Evolutionary conservation across 2,329 filamentous ascomycete genomes (phyloP), one percentile per base, ranked within the genome.

Genomic region (Curvularia spicifera): DNA sequence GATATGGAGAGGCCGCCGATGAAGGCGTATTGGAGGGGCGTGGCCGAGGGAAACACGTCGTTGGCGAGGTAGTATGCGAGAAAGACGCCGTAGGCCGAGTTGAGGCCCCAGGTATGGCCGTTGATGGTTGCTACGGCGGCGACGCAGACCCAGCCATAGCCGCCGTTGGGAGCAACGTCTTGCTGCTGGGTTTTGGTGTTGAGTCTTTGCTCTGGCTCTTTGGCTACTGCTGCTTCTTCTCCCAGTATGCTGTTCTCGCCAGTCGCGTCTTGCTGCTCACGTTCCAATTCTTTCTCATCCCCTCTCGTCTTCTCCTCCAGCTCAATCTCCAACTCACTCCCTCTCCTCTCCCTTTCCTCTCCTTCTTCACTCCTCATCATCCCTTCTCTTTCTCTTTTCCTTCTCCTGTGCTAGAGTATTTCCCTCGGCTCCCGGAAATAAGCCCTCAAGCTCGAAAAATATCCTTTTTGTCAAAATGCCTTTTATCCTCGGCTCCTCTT

Each of bases 21-120:
- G 71, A 94, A 93, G 40, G 91, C 91, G 74, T 89, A 93, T 5
- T 87, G 83, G 1, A 93, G 82, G 2, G 84, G 78, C 0, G 85
- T 86, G 2, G 89, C 84, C 13, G 84, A 85, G 0, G 86, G 83
- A 62, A 90, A 92, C 22, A 82, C 81, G 51, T 87, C 79, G 48
- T 83, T 84, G 18, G 82, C 79, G 55, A 94, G 84, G 78, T 94
- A 95, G 60, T 73, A 65, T 15, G 91, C 88, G 13, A 94, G 85
- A 63, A 89, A 91, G 56, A 92, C 87, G 72, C 90, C 91, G 79
- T 84, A 90, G 1, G 84, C 82, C 55, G 84, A 86, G 72, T 91
- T 92, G 60, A 92, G 78, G 7, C 89, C 89, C 89, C 89, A 92
- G 0, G 89, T 91, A 70, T 91, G 89, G 7, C 33, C 73, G 57